A percentile compares a stretch with the other conserved stretches of the same genome.
phyloP scores from a whole-genome alignment of 768 basidiomycete genomes.

The Amanita phalloides region DNA sequence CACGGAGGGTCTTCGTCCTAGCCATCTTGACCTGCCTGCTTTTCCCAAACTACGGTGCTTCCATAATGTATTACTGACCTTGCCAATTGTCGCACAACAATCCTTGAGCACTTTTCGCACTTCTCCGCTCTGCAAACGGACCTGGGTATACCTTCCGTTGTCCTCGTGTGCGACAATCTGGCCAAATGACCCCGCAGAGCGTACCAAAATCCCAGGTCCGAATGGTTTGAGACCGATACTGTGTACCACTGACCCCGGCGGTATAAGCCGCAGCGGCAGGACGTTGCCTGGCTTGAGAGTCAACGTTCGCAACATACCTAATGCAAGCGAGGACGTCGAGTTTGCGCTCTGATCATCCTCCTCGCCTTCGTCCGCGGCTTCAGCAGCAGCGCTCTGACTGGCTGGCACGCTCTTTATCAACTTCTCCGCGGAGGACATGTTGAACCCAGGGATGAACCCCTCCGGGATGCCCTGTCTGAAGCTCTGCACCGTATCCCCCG shows the following conservation, averaged over 20 bases:
- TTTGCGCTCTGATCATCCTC: conserved; percentile 12
- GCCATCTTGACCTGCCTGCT: conserved; percentile 82
- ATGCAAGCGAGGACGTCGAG: conserved; percentile 51
- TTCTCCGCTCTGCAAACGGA: conserved; percentile 88
- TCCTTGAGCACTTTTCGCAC: conserved; percentile 74
- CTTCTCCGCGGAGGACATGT: conserved; percentile 13
- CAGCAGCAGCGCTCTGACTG: conserved; percentile 5
- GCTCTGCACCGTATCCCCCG: conserved; percentile 81
- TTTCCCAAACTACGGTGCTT: conserved; percentile 81
- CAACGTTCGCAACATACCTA: conserved; percentile 75
- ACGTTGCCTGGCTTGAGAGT: conserved; percentile 90
- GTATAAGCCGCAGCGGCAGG: conserved; percentile 83
- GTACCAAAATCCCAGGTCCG: conserved; percentile 74
- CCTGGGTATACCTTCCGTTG: conserved; percentile 61
- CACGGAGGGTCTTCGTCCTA: conserved; percentile 76
- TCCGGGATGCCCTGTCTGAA: conserved; percentile 77
- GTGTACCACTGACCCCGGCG: conserved; percentile 86
- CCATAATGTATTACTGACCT: conserved; percentile 87
- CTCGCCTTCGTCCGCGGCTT: conserved; percentile 12
- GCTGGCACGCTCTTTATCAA: conserved; percentile 7
- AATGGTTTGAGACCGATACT: conserved; percentile 66
- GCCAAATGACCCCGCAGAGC: conserved; percentile 82
- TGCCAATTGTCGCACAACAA: conserved; percentile 84
- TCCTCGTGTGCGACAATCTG: conserved; percentile 74
- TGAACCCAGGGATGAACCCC: conserved; percentile 53